Percentiles rank a stretch among this genome's conserved stretches.
phyloP scores from a whole-genome alignment of 257 asterid species.

The Solanum ossicruentum region DNA sequence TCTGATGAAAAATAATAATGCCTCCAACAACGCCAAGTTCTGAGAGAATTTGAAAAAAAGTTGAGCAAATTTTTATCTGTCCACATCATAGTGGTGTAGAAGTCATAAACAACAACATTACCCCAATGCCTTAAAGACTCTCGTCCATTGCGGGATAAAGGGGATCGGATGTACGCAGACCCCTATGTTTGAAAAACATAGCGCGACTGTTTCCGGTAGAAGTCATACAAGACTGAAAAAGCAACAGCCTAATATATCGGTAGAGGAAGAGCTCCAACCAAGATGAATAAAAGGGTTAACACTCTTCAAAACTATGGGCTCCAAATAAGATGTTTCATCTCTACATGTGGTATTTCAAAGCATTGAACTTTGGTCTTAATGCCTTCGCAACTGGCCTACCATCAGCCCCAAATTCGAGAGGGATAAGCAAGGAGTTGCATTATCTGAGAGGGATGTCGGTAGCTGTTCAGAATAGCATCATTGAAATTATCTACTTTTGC shows the following conservation, averaged over 20 bases:
- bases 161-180: too few species aligned
- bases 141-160: too few species aligned
- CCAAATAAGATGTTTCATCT: conserved; percentile 60
- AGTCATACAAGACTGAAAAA: conserved; percentile 70
- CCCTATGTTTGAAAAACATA: too few species aligned
- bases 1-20: conserved; percentile 73
- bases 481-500: too few species aligned
- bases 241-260: conserved; percentile 63
- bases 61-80: conserved; percentile 52
- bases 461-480: too few species aligned
- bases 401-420: conserved; percentile 22
- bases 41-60: conserved; percentile 68
- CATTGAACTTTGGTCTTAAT: conserved; percentile 53
- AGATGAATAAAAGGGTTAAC: conserved; percentile 63
- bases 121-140: too few species aligned
- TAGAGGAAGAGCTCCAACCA: conserved; percentile 86
- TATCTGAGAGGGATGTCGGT: too few species aligned
- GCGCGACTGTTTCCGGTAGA: conserved; percentile 71
- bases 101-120: too few species aligned
- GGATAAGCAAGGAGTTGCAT: too few species aligned
- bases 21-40: conserved; percentile 82
- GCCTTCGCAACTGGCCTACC: conserved; percentile 45
- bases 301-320: conserved; percentile 54
- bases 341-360: conserved; percentile 43
- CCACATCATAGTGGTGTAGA: conserved; percentile 77